These are phyloP conservation scores for Neopestalotiopsis sp. DNA, from an alignment of 2,329 filamentous ascomycete species.

Conservation along the genomic window DNA sequence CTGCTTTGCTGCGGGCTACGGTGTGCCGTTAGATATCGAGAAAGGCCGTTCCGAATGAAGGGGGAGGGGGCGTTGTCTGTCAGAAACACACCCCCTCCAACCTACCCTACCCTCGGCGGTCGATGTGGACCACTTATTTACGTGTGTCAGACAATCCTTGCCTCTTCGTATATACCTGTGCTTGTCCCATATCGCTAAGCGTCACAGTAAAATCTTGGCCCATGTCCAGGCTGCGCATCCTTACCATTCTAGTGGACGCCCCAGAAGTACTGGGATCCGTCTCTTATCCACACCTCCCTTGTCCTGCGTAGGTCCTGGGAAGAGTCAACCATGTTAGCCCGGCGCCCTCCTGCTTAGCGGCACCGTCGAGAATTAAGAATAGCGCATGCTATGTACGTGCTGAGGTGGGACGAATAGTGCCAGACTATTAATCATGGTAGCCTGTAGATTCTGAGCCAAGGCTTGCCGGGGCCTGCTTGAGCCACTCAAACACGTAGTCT, in stretches of 20 bases:
- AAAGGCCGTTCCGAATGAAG: slow-evolving; percentile 27
- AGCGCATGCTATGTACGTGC: slow-evolving; percentile 33
- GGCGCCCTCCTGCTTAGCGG: slow-evolving; percentile 39
- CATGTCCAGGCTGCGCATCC: slow-evolving; percentile 26
- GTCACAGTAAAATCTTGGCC: slow-evolving; percentile 25
- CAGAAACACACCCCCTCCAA: slow-evolving; percentile 31
- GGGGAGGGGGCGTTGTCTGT: slow-evolving; percentile 23
- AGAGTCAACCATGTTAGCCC: slow-evolving; percentile 28
- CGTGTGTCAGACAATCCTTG: slow-evolving; percentile 58
- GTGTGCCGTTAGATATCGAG: slow-evolving; percentile 37
- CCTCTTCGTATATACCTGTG: slow-evolving; percentile 44
- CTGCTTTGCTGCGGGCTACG: not conserved
- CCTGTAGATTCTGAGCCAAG: slow-evolving; percentile 31
- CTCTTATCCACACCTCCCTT: slow-evolving; percentile 31
- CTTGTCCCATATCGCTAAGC: slow-evolving; percentile 42
- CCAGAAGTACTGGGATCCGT: slow-evolving; percentile 38
- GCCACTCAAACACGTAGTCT: slow-evolving; percentile 39
- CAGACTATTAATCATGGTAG: slow-evolving; percentile 35
- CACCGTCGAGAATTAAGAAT: slow-evolving; percentile 40
- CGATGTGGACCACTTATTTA: slow-evolving; percentile 45
- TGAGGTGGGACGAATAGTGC: slow-evolving; percentile 35
- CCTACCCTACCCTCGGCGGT: not conserved
- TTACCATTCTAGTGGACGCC: slow-evolving; percentile 35
- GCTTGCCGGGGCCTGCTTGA: slow-evolving; percentile 32
- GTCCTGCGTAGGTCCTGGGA: slow-evolving; percentile 18